Base-by-base conservation (phyloP, 352 stramenopile species). In the Pythium insidiosum region DNA sequence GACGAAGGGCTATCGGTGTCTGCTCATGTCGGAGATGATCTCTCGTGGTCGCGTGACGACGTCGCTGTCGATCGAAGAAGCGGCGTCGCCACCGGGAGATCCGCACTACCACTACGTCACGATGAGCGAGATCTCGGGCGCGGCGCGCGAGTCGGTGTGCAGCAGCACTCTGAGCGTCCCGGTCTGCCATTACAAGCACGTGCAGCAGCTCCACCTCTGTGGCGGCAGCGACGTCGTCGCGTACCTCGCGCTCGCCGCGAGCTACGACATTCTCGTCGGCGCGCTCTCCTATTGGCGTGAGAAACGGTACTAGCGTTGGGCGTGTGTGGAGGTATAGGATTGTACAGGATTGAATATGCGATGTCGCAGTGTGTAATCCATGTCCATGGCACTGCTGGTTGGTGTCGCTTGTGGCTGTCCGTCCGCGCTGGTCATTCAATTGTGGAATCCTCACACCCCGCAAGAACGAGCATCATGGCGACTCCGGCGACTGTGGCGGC, bases 21-120 rank as follows among this genome's bases (percentile, higher is more conserved):
- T 88, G 41, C 70, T 92, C 39, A 83, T 86, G 63, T 81, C 72
- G 34, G 80, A 92, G 51, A 64, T 92, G 5, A 84, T 92, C 40
- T 86, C 74, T 25, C 73, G 77, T 22, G 80, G 80, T 24, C 84
- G 84, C 35, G 71, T 87, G 43, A 86, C 76, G 34, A 92, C 74
- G 29, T 69, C 74, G 15, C 70, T 92, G 33, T 64, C 62, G 21
- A 81, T 92, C 29, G 63, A 85, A 55, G 65, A 75, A 46, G 70
- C 75, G 9, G 55, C 57, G 22, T 66, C 63, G 4, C 64, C 73
- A 28, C 58, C 67, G 25, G 68, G 63, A 6, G 67, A 84, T 46
- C 52, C 62, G 18, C 56, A 81, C 43, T 72, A 66, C 41, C 75
- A 89, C 55, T 88, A 89, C 53, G 66, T 88, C 53, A 87, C 77